Evolutionary conservation across 2,329 filamentous ascomycete species (phyloP).

Genomic region (Phyllosticta capitalensis): DNA sequence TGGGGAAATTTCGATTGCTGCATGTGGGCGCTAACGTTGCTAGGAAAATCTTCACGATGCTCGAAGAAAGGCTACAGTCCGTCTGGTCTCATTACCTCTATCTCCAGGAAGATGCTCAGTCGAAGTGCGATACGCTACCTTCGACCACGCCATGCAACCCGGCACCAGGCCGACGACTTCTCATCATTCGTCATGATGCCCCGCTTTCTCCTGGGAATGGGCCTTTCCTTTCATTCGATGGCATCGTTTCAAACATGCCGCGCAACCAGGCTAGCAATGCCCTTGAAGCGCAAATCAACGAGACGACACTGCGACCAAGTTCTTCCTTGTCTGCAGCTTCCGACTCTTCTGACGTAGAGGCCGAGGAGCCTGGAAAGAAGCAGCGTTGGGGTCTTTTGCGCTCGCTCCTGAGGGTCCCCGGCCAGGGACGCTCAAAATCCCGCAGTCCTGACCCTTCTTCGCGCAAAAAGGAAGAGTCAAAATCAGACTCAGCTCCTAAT

Average conservation of each 20-base stretch:
- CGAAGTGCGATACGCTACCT: conserved; percentile 46
- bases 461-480: conserved; percentile 13
- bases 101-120: conserved; percentile 58
- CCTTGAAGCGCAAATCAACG: conserved; percentile 12
- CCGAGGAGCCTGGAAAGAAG: conserved; percentile 39
- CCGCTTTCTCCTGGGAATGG: conserved; percentile 42
- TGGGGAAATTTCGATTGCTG: conserved; percentile 13
- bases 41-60: conserved; percentile 59
- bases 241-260: conserved; percentile 37
- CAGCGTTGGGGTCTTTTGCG: conserved; percentile 53
- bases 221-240: conserved; percentile 55
- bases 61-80: conserved; percentile 58
- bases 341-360: conserved; percentile 21
- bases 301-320: conserved; percentile 21
- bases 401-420: conserved; percentile 48
- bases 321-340: conserved; percentile 23
- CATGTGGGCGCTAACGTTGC: conserved; percentile 14
- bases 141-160: conserved; percentile 77
- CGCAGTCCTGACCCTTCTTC: conserved; percentile 21
- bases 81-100: conserved; percentile 74
- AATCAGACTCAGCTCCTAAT: conserved; percentile 8
- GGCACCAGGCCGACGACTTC: conserved; percentile 72
- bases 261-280: conserved; percentile 4
- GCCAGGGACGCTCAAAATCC: conserved; percentile 32
- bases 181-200: conserved; percentile 79